phyloP scores from a whole-genome alignment of 306 rosid species.

The Castanea sativa region DNA sequence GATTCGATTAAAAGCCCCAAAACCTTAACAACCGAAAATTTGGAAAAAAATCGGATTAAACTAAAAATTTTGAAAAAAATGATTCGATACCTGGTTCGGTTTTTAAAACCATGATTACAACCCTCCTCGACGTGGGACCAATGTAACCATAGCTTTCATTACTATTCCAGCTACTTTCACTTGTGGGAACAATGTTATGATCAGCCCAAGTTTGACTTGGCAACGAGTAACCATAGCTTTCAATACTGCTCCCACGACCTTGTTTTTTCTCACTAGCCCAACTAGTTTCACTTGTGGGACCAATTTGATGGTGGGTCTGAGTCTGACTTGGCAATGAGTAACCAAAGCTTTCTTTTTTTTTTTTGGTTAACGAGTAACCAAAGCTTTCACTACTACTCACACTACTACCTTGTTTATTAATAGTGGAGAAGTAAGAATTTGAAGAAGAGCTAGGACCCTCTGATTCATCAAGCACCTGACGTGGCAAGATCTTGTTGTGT shows the following conservation, averaged over 20 bases:
- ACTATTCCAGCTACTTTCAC: too few species aligned
- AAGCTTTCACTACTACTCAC: not conserved
- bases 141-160: not conserved
- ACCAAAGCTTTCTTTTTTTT: not conserved
- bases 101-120: too few species aligned
- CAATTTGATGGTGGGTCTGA: not conserved
- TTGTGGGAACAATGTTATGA: not conserved
- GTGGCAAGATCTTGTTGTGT: not conserved
- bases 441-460: constrained; percentile 31
- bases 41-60: too few species aligned
- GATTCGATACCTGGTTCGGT: too few species aligned
- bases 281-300: not conserved
- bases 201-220: constrained; percentile 7
- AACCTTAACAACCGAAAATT: too few species aligned
- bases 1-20: too few species aligned
- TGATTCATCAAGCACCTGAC: constrained; percentile 11
- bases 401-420: too few species aligned
- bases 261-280: too few species aligned
- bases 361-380: not conserved
- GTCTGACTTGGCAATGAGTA: constrained; percentile 28
- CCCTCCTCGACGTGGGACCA: not conserved
- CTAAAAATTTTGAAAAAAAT: too few species aligned
- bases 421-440: constrained; percentile 19
- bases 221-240: constrained; percentile 13
- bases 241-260: not conserved